Conservation (phyloP, 441 rosid species). For the Gossypium davidsonii region DNA sequence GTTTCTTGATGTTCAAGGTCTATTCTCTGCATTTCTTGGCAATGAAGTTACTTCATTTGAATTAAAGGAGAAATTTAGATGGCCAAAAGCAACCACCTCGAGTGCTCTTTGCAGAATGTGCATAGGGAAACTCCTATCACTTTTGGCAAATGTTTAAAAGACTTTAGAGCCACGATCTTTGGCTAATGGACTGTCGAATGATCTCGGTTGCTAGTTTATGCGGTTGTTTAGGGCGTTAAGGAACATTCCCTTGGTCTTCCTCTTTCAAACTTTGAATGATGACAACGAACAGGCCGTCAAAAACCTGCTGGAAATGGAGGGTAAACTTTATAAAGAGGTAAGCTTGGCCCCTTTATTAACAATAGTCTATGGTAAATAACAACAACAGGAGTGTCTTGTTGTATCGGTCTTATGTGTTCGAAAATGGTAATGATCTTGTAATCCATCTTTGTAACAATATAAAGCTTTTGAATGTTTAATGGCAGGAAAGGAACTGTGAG, state of each 20-base stretch:
- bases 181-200: conserved; percentile 25
- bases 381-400: neutral
- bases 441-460: neutral
- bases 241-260: conserved; percentile 85
- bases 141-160: conserved; percentile 73
- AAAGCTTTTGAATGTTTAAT: conserved; percentile 17
- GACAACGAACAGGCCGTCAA: conserved; percentile 72
- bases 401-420: neutral
- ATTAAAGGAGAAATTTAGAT: conserved; percentile 82
- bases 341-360: neutral
- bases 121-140: conserved; percentile 74
- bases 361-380: neutral
- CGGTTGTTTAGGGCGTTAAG: conserved; percentile 29
- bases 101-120: conserved; percentile 66
- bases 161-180: conserved; percentile 38
- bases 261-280: conserved; percentile 61
- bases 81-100: conserved; percentile 79
- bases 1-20: conserved; percentile 88
- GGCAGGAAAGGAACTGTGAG: conserved; percentile 67
- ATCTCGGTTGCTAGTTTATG: neutral
- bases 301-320: conserved; percentile 64
- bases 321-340: conserved; percentile 69
- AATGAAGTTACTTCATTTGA: conserved; percentile 92
- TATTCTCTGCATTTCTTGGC: conserved; percentile 86
- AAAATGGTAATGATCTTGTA: neutral